Percentiles rank a stretch among this genome's conserved stretches.
phyloP scores from a whole-genome alignment of 1,284 basidiomycete genomes.

The Rhodotorula sp. region DNA sequence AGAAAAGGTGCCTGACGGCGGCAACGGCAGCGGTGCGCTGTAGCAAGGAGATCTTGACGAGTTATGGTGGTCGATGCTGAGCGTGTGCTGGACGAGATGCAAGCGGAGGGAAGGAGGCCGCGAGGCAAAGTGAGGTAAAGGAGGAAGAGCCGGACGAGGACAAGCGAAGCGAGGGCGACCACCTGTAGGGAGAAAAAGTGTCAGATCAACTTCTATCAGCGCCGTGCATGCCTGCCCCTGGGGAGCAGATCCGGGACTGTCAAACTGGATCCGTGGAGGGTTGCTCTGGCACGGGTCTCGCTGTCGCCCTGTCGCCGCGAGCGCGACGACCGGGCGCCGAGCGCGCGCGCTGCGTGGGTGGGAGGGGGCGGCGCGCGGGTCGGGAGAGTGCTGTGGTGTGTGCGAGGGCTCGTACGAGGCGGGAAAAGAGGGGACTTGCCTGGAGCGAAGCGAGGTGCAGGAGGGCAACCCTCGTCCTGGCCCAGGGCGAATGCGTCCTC shows the following conservation, averaged over 20 bases:
- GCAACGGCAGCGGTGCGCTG: too few relatives aligned
- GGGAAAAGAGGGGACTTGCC: neutral
- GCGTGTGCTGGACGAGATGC: too few relatives aligned
- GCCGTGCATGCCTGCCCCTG: constrained; percentile 1
- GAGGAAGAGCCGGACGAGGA: too few relatives aligned
- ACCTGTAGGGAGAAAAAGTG: neutral
- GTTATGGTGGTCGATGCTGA: too few relatives aligned
- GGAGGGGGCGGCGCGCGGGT: neutral
- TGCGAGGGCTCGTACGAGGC: too few relatives aligned
- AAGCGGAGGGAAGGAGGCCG: too few relatives aligned
- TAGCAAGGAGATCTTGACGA: too few relatives aligned
- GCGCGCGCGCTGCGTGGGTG: constrained; percentile 3
- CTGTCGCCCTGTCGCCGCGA: constrained; percentile 4
- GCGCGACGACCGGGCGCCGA: neutral
- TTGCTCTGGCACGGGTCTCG: constrained; percentile 4
- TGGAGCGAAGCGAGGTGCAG: neutral
- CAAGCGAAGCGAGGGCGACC: too few relatives aligned
- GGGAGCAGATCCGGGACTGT: constrained; percentile 7
- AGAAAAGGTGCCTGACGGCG: too few relatives aligned
- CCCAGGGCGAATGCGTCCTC: too few relatives aligned
- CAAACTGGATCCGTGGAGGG: constrained; percentile 7
- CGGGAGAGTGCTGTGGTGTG: neutral
- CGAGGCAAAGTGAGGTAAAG: too few relatives aligned
- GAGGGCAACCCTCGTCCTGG: too few relatives aligned
- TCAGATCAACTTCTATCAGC: constrained; percentile 19